Evolutionary conservation across 352 stramenopile genomes (phyloP).

Genomic region (Phytophthora cactorum): DNA sequence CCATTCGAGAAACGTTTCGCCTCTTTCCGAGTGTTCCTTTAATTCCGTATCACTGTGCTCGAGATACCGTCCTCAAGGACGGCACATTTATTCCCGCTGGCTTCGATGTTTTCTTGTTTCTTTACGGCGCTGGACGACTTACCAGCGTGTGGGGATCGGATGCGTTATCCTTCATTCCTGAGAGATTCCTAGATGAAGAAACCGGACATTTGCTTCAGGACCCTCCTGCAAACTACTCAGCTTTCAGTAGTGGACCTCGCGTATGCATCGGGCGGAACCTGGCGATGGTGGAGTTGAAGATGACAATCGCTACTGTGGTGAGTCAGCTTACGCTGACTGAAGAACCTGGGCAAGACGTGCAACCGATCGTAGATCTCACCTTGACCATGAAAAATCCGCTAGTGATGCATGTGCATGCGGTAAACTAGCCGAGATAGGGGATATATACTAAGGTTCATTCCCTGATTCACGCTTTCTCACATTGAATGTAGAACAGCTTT

Average conservation of each 20-base stretch:
- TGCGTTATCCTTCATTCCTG: slow-evolving; percentile 35
- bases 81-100: slow-evolving; percentile 38
- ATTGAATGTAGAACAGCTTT: too few relatives aligned
- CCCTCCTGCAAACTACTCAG: slow-evolving; percentile 7
- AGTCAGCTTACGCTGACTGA: slow-evolving; percentile 12
- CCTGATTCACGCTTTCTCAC: too few relatives aligned
- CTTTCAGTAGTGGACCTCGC: slow-evolving; percentile 19
- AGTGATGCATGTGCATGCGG: slow-evolving; percentile 6
- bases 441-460: too few relatives aligned
- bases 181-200: slow-evolving; percentile 43
- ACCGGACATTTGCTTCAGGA: slow-evolving; percentile 12
- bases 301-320: slow-evolving; percentile 14
- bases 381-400: slow-evolving; percentile 25
- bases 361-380: slow-evolving; percentile 19
- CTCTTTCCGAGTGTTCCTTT: slow-evolving; percentile 38
- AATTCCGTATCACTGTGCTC: slow-evolving; percentile 38
- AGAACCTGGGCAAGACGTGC: slow-evolving; percentile 17
- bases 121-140: slow-evolving; percentile 46
- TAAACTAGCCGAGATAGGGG: background rate
- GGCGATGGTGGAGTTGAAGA: slow-evolving; percentile 31
- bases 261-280: slow-evolving; percentile 20
- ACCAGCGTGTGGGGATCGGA: slow-evolving; percentile 47
- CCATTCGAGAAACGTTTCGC: slow-evolving; percentile 20
- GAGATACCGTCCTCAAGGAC: slow-evolving; percentile 51
- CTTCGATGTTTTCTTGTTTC: slow-evolving; percentile 25